Evolutionary conservation across 2,329 filamentous ascomycete species (phyloP), one percentile per base, ranked within the genome.

Genomic region (Venturia carpophila): DNA sequence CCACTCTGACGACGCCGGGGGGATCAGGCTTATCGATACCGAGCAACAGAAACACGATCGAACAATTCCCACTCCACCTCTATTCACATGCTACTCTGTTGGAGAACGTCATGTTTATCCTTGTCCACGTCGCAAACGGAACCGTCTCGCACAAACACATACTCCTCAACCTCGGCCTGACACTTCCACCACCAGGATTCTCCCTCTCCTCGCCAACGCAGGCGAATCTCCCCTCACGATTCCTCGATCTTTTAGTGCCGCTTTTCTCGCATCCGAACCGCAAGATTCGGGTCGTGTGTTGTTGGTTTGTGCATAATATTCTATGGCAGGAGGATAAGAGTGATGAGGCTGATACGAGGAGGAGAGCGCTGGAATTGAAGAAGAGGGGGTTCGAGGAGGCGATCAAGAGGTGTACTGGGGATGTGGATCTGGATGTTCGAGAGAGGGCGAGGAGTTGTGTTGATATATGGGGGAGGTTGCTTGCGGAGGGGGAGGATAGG

Each of bases 51-150:
- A 64, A 5, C 42, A 60, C 49, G 19, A 39, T 30, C 73, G 47
- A 77, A 76, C 68, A 75, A 74, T 70, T 45, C 71, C 21, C 43
- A 64, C 63, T 73, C 73, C 66, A 72, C 56, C 66, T 67, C 45
- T 65, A 65, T 42, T 39, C 65, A 68, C 67, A 75, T 67, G 68
- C 72, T 30, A 89, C 91, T 75, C 89, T 97, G 67, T 83, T 97
- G 63, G 83, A 85, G 70, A 84, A 90, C 2, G 88, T 93, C 13
- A 85, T 91, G 37, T 94, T 87, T 73, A 87, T 97, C 65, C 81
- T 97, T 61, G 88, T 94, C 17, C 92, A 97, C 77, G 86, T 97
- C 70, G 91, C 92, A 21, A 93, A 92, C 11, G 91, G 91, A 68
- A 80, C 87, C 15, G 86, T 91, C 3, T 83, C 84, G 39, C 91